Base-by-base conservation (phyloP, 805 yeast species). In the Lipomyces yamadae region DNA sequence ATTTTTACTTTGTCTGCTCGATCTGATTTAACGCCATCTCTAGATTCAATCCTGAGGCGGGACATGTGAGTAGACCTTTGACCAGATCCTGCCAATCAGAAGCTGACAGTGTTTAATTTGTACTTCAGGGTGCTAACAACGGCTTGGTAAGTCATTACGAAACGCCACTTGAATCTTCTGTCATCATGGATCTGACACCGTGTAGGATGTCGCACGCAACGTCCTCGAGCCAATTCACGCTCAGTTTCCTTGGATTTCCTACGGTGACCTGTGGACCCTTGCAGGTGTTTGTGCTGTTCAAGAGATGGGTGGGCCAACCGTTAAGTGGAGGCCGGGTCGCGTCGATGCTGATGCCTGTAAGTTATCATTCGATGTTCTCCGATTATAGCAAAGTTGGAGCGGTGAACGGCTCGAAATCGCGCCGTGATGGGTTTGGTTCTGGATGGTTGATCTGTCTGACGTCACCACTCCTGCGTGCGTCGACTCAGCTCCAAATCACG, bases 281-380 rank as follows among this genome's bases (percentile, higher is more conserved):
- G 90, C 86, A n/a, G 92, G 91, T 45, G 88, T 84, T 58, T 82
- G 80, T 35, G 88, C 88, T 24, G 77, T 88, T 60, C 89, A 88
- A 77, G 87, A 82, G 67, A 77, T 86, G 81, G 86, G 83, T 54
- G 92, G 92, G 13, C 92, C 92, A 57, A 78, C 78, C 48, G 61
- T 71, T 59, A 77, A 85, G 72, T 92, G 97, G 97, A 87, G 86
- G 78, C 88, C 95, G 6, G 97, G 85, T 80, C 76, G 81, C 73
- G 73, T 86, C 83, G 92, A 85, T 82, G 63, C 64, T 18, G 71
- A 69, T 56, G 69, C 71, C 24, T 30, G 69, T 60, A 68, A 60
- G 66, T 61, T 34, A 4, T 29, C 29, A 77, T 79, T 86, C 72
- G 78, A 83, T 62, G 81, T 57, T 37, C 11, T 52, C 29, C 15